Evolutionary conservation across 768 basidiomycete genomes (phyloP), one percentile per base, ranked within the genome.

Genomic region (Russula brevipes): DNA sequence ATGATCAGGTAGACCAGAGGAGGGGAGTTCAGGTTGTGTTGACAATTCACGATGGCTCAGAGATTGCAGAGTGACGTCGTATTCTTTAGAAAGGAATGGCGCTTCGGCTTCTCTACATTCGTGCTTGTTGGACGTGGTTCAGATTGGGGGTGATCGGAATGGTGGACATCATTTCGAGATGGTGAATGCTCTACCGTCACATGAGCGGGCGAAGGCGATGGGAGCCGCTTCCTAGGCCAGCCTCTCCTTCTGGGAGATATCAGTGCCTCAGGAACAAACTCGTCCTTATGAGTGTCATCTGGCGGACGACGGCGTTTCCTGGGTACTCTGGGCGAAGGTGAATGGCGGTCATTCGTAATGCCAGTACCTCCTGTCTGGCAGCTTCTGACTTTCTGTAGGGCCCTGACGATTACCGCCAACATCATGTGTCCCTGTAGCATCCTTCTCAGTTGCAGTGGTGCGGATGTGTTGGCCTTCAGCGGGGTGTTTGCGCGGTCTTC

Each of bases 301-400:
- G 70, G 65, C 8, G 69, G 72, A 30, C 74, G 74, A n/a, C 74
- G 74, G 39, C 76, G 76, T 67, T 77, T 77, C 68, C 71, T 75
- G 7, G 73, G 73, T 14, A 61, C 59, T 51, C 56, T 14, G 4
- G 61, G 39, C 12, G 64, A 59, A 19, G 59, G 56, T 17, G 66
- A 66, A 9, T 49, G 54, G 6, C 3, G 7, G 38, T 45, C 51
- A 33, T 44, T 31, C 16, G 46, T 35, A 47, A 14, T 38, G 17
- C 12, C 10, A 3, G 58, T 38, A 10, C 39, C 44, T 45, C 38
- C 63, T 10, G 10, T 30, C 17, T 31, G 46, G 24, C 14, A 36
- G 19, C 24, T 12, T 19, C 57, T 17, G 30, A 35, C 16, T 7
- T 54, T 50, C 46, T 24, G n/a, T 16, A 19, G 8, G n/a, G 24